Base-by-base conservation (phyloP, 2,329 filamentous ascomycete species). In the Calonectria multiphialidica region DNA sequence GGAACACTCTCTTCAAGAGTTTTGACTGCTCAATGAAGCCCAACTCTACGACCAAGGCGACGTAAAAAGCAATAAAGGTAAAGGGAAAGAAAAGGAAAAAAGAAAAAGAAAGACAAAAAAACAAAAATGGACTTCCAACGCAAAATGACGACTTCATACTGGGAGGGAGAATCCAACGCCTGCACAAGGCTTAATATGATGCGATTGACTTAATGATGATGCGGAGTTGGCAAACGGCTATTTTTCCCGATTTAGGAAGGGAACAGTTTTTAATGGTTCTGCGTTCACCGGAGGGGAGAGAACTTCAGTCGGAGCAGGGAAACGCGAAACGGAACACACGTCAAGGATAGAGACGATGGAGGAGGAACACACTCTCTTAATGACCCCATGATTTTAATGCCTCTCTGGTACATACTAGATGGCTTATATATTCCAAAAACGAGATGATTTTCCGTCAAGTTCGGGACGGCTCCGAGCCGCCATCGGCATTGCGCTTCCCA, bases 1-100 rank as follows among this genome's bases (percentile, higher is more conserved):
- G 88, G 88, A 79, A 87, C 57, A 81, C 70, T n/a, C 69, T 83
- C 23, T 78, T 85, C 63, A 74, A 70, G 63, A 84, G 82, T 74
- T 85, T 85, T 65, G 79, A 82, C 68, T 85, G 84, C 71, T 40
- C 62, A 3, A 21, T 70, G 13, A 80, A 79, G 65, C 53, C 25
- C 68, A 45, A 59, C 66, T 67, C 65, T 40, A 67, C 65, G 7
- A 15, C 50, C 25, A 47, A 62, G 33, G 44, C 18, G 42, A 45
- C 44, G 42, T 40, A 10, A 47, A 23, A 9, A 50, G 15, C n/a
- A 44, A 1, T 9, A 21, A 49, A 4, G 23, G 28, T 23, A 47
- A 40, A 40, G n/a, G 16, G 8, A 44, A 49, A 49, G 40, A 12
- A 30, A 49, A 42, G 21, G 16, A 35, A 18, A 40, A 44, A 15